Conservation (phyloP, 345 rosid species). For the Arabidopsis arenosa region DNA sequence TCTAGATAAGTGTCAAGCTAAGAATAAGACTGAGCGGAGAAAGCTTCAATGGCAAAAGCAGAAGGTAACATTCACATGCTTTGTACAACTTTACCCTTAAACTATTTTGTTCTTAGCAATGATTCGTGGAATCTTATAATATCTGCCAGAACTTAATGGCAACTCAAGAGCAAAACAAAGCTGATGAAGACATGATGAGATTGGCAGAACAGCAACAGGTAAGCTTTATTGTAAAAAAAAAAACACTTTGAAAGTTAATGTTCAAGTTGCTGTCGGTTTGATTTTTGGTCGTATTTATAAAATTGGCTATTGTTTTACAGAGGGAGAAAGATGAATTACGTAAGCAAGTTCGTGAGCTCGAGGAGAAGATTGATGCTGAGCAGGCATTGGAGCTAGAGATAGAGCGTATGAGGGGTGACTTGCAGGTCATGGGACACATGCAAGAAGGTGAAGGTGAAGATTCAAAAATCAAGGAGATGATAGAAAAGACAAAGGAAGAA, state of each 20-base stretch:
- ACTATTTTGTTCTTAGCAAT: not conserved
- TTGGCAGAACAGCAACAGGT: conserved; percentile 80
- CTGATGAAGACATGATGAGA: conserved; percentile 55
- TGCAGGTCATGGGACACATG: conserved; percentile 74
- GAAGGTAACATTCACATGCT: conserved; percentile 51
- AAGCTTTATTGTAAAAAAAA: not conserved
- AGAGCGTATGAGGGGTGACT: conserved; percentile 65
- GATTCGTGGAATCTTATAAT: conserved; percentile 2
- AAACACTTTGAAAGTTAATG: not conserved
- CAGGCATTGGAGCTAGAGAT: conserved; percentile 81
- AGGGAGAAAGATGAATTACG: conserved; percentile 64
- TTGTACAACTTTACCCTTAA: not conserved
- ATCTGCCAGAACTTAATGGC: conserved; percentile 66
- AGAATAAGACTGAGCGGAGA: conserved; percentile 60
- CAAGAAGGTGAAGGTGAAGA: conserved; percentile 64
- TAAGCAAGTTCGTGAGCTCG: conserved; percentile 55
- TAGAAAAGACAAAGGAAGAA: conserved; percentile 49
- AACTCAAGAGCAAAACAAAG: conserved; percentile 74
- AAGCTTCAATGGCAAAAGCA: conserved; percentile 55
- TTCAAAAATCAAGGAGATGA: conserved; percentile 45
- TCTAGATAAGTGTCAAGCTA: conserved; percentile 53
- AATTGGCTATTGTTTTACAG: conserved; percentile 49
- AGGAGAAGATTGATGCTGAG: conserved; percentile 63
- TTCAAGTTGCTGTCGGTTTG: not conserved
- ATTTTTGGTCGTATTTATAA: conserved; percentile 13